These are phyloP conservation scores for Cryphonectria naterciae DNA, from an alignment of 2,329 filamentous ascomycete genomes.

Conservation along the genomic window DNA sequence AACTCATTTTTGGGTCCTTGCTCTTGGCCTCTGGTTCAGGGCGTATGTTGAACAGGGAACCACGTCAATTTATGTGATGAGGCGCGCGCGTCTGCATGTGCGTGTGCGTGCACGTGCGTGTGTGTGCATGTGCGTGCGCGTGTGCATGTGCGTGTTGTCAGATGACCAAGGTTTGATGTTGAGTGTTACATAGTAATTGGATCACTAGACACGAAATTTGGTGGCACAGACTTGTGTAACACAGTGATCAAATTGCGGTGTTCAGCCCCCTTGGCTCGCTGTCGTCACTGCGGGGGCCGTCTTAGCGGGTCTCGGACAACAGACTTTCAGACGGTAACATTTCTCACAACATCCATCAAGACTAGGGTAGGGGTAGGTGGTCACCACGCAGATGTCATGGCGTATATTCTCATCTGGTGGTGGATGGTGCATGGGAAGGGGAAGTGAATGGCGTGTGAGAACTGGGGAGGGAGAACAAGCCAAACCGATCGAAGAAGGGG, in stretches of 20 bases:
- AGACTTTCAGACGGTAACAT: neutral
- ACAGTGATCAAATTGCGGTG: neutral
- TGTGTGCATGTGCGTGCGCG: too few species aligned
- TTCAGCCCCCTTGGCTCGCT: neutral
- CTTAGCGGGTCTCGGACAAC: neutral
- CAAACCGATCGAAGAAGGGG: too few species aligned
- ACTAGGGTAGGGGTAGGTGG: neutral
- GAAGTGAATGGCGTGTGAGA: neutral
- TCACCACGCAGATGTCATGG: neutral
- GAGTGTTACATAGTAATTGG: neutral
- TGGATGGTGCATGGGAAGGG: neutral
- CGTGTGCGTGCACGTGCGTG: neutral
- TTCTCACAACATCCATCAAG: neutral
- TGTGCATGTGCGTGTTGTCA: neutral
- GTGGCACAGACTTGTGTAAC: neutral
- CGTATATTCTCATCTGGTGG: neutral
- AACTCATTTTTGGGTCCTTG: constrained; percentile 18
- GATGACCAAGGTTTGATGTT: neutral
- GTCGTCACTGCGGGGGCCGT: constrained; percentile 7
- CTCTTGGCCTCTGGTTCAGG: neutral
- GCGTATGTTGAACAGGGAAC: neutral
- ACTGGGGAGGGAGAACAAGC: neutral
- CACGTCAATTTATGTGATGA: neutral
- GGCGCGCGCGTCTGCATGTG: neutral
- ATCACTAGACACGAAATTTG: neutral